phyloP scores from a whole-genome alignment of 306 rosid species.

The Luffa acutangula region DNA sequence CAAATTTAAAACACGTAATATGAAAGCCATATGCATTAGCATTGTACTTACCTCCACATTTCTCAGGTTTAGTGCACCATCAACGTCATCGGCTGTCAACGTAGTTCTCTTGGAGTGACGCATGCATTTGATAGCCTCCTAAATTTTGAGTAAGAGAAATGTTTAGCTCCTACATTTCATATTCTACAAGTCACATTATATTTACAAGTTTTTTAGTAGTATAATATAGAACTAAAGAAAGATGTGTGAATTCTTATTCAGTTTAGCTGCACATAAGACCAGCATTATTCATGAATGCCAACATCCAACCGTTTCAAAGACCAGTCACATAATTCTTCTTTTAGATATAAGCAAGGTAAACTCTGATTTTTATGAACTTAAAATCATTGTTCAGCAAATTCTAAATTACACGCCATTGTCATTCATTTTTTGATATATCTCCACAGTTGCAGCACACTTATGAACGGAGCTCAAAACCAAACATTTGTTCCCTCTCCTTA shows the following conservation, averaged over 20 bases:
- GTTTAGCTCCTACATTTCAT: background rate
- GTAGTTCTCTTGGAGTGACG: conserved; percentile 73
- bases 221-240: background rate
- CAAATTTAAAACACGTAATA: background rate
- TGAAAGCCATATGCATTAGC: background rate
- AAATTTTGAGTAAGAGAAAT: conserved; percentile 11
- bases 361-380: background rate
- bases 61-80: conserved; percentile 70
- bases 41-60: conserved; percentile 60
- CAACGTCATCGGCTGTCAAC: conserved; percentile 74
- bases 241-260: background rate
- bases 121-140: conserved; percentile 98
- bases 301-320: background rate
- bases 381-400: background rate
- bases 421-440: background rate
- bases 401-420: background rate
- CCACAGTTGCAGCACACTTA: background rate
- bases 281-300: background rate
- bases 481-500: background rate
- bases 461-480: background rate
- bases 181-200: background rate
- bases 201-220: background rate
- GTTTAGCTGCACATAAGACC: background rate
- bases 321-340: background rate
- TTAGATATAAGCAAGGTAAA: background rate